Conservation (phyloP, 768 basidiomycete species). For the Leucosporidium creatinivorum region DNA sequence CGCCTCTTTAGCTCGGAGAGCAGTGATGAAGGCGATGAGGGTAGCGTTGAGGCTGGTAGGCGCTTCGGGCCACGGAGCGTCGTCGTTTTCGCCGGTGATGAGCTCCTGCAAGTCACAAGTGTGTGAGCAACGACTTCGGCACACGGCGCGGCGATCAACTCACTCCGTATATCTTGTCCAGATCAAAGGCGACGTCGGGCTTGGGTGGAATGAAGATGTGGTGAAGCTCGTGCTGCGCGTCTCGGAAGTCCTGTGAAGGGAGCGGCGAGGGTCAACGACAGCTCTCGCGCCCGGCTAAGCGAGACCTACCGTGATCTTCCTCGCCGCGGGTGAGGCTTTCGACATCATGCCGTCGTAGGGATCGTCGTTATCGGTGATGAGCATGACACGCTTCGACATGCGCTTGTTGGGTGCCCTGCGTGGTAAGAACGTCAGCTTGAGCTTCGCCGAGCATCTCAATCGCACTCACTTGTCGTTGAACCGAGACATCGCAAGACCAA, state of each 20-base stretch:
- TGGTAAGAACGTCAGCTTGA: background rate
- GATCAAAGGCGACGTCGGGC: constrained; percentile 59
- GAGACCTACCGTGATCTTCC: constrained; percentile 5
- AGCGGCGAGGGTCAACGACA: background rate
- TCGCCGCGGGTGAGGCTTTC: background rate
- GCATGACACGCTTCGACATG: constrained; percentile 68
- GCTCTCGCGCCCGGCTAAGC: background rate
- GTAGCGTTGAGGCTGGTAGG: constrained; percentile 56
- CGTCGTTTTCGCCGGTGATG: background rate
- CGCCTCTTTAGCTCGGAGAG: constrained; percentile 73
- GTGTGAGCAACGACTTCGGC: background rate
- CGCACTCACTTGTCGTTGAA: constrained; percentile 72
- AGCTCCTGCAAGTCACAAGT: constrained; percentile 40
- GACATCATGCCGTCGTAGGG: constrained; percentile 45
- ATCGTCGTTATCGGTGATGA: constrained; percentile 84
- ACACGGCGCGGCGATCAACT: background rate
- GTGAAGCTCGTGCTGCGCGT: constrained; percentile 69
- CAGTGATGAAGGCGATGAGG: constrained; percentile 36
- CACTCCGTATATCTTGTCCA: constrained; percentile 63
- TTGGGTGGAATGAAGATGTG: constrained; percentile 77
- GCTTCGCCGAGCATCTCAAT: background rate
- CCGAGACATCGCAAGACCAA: constrained; percentile 82
- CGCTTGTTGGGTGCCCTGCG: constrained; percentile 56
- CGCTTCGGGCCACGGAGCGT: too few species aligned
- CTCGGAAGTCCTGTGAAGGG: constrained; percentile 60